Percentiles rank a stretch among this genome's conserved stretches.
Conservation (phyloP, 2,329 filamentous ascomycete species). For the Sclerotinia trifoliorum region DNA sequence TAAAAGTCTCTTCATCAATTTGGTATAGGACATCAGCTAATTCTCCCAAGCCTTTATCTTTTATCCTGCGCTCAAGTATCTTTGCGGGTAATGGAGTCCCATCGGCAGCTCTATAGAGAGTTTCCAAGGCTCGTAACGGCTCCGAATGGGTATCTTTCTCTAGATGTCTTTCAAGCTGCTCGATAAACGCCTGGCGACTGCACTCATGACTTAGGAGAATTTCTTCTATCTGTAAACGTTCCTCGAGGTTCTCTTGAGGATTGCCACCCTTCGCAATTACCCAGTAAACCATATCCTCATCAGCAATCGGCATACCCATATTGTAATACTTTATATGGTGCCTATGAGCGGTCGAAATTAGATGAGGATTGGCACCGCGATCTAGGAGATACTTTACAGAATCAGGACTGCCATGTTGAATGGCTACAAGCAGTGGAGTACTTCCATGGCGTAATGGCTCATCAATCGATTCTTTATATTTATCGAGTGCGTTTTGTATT, state of each 20-base stretch:
- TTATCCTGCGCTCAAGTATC: background rate
- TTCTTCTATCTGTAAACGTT: background rate
- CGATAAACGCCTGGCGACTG: background rate
- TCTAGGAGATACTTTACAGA: background rate
- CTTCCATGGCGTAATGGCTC: rapidly evolving
- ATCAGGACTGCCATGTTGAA: background rate
- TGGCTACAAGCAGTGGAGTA: background rate
- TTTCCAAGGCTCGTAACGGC: background rate
- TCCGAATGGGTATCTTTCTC: background rate
- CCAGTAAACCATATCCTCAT: background rate
- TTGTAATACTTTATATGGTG: too few relatives aligned
- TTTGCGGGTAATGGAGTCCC: background rate
- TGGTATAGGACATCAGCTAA: background rate
- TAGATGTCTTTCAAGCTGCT: background rate
- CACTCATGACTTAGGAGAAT: background rate
- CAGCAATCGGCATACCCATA: background rate
- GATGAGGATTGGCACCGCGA: background rate
- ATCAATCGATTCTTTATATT: background rate
- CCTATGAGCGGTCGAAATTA: background rate
- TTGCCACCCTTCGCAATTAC: too few relatives aligned
- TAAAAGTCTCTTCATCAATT: background rate
- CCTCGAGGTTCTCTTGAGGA: background rate
- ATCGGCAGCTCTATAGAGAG: background rate
- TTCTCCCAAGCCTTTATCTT: background rate
- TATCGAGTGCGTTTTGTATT: background rate